Evolutionary conservation across 2,329 filamentous ascomycete species (phyloP).

Genomic region (Sporothrix mexicana): DNA sequence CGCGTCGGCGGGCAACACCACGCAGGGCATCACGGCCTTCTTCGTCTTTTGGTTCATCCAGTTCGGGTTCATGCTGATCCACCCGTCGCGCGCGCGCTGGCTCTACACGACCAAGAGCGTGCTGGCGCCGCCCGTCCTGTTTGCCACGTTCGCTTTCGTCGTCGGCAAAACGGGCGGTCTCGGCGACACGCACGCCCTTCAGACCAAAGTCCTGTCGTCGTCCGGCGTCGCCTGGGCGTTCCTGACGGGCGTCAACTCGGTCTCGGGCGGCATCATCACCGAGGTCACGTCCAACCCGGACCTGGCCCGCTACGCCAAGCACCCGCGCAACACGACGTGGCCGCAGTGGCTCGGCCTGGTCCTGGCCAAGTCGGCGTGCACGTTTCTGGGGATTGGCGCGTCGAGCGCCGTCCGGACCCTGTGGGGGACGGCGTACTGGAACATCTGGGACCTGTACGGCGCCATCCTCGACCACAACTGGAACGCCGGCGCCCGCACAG

Average conservation of each 20-base stretch:
- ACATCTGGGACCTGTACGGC: conserved; percentile 39
- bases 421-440: conserved; percentile 46
- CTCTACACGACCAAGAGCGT: conserved; percentile 31
- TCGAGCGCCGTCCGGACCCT: conserved; percentile 51
- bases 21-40: conserved; percentile 46
- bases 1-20: conserved; percentile 44
- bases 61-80: conserved; percentile 43
- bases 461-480: conserved; percentile 39
- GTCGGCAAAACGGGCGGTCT: conserved; percentile 48
- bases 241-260: conserved; percentile 40
- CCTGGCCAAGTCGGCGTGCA: conserved; percentile 51
- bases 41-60: conserved; percentile 50
- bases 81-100: conserved; percentile 38
- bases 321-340: conserved; percentile 45
- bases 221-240: conserved; percentile 42
- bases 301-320: conserved; percentile 27
- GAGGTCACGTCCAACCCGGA: conserved; percentile 34
- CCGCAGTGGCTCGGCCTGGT: conserved; percentile 49
- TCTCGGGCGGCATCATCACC: conserved; percentile 41
- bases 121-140: conserved; percentile 35
- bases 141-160: conserved; percentile 40
- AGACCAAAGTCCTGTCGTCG: conserved; percentile 46
- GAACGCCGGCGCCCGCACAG: conserved; percentile 35
- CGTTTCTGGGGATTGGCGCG: conserved; percentile 50
- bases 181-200: conserved; percentile 48